Evolutionary conservation across 2,329 filamentous ascomycete species (phyloP).

Genomic region (Akanthomyces muscarius): DNA sequence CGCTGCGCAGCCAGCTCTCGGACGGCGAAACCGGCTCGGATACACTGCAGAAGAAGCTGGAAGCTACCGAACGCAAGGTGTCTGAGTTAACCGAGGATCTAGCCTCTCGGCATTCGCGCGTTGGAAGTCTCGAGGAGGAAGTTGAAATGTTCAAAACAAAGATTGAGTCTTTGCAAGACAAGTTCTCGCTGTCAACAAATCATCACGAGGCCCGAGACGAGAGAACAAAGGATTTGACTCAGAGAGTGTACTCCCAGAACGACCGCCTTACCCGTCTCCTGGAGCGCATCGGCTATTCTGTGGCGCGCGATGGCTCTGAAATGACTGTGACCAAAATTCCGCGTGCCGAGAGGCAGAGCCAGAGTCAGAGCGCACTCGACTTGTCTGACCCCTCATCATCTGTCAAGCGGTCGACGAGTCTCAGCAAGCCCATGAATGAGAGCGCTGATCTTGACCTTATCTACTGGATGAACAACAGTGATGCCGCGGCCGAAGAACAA

Average conservation of each 20-base stretch:
- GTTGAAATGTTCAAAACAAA: slow-evolving; percentile 65
- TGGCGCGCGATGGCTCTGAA: slow-evolving; percentile 66
- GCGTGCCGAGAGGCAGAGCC: slow-evolving; percentile 51
- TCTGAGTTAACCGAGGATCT: slow-evolving; percentile 65
- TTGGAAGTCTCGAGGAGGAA: slow-evolving; percentile 73
- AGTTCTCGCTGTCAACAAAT: slow-evolving; percentile 46
- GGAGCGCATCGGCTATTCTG: slow-evolving; percentile 79
- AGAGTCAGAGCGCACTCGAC: slow-evolving; percentile 57
- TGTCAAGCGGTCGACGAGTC: slow-evolving; percentile 50
- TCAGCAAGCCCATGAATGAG: slow-evolving; percentile 54
- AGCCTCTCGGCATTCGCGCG: slow-evolving; percentile 69
- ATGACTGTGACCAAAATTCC: slow-evolving; percentile 73
- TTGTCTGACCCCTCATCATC: slow-evolving; percentile 53
- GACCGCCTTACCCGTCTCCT: slow-evolving; percentile 79
- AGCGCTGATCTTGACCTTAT: slow-evolving; percentile 68
- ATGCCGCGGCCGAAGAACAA: slow-evolving; percentile 61
- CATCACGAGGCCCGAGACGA: slow-evolving; percentile 67
- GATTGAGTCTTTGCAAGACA: slow-evolving; percentile 50
- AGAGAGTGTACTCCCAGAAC: slow-evolving; percentile 77
- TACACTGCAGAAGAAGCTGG: slow-evolving; percentile 67
- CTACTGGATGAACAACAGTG: slow-evolving; percentile 74
- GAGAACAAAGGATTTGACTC: slow-evolving; percentile 78
- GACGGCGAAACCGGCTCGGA: slow-evolving; percentile 83
- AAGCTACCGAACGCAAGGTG: slow-evolving; percentile 71
- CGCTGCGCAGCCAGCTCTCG: slow-evolving; percentile 66